These are phyloP conservation scores for Amphirosellinia nigrospora DNA, from an alignment of 495 filamentous ascomycete genomes.

Conservation along the genomic window DNA sequence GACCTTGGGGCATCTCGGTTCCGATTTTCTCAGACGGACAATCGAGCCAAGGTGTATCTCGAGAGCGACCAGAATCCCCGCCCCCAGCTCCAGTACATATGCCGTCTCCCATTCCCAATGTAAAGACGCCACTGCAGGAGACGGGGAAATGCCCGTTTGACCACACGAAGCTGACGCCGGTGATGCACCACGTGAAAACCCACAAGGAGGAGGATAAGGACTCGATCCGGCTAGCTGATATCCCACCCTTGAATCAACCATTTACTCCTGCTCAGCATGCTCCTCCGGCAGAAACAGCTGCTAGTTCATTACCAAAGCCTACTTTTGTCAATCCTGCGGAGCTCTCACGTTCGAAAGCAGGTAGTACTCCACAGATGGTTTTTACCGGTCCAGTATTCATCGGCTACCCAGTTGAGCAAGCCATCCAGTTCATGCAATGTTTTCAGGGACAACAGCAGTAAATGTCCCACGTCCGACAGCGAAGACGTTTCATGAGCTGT, in stretches of 20 bases:
- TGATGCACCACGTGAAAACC: conserved; percentile 33
- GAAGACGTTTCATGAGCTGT: not conserved
- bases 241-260: conserved; percentile 31
- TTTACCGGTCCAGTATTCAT: conserved; percentile 92
- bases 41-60: conserved; percentile 33
- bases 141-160: conserved; percentile 54
- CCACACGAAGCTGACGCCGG: conserved; percentile 46
- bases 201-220: conserved; percentile 35
- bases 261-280: conserved; percentile 31
- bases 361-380: conserved; percentile 63
- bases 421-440: conserved; percentile 71
- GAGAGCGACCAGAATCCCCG: conserved; percentile 46
- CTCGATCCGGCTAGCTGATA: conserved; percentile 25
- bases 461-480: not conserved
- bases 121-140: conserved; percentile 32
- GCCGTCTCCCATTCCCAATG: conserved; percentile 35
- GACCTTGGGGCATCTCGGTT: conserved; percentile 88
- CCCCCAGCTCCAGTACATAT: conserved; percentile 48
- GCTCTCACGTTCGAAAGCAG: conserved; percentile 32
- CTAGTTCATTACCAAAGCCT: conserved; percentile 36
- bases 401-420: conserved; percentile 82
- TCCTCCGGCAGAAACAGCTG: conserved; percentile 14
- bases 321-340: conserved; percentile 48
- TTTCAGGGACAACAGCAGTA: conserved; percentile 43
- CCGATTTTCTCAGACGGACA: conserved; percentile 57